Base-by-base conservation (phyloP, 169 alveolate genomes). In the Plasmodium malariae region DNA sequence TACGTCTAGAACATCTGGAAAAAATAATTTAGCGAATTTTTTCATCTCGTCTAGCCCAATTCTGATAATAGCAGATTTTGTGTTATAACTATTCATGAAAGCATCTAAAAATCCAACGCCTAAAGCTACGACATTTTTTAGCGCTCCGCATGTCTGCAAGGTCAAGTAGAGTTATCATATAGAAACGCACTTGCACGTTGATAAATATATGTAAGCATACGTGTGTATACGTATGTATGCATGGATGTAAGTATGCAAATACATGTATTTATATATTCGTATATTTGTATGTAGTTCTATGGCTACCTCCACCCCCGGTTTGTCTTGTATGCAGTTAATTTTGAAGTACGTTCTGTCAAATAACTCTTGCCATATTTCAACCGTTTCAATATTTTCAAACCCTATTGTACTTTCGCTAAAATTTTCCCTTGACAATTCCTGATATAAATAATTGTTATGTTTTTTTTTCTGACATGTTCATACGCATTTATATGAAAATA, bases 41-140 rank as follows among this genome's bases (percentile, higher is more conserved):
- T 92, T 90, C 94, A 95, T 94, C 74, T 96, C 99, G 83, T 93
- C 96, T 63, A 97, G 94, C 19, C 99, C 99, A 26, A 96, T 92
- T 17, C 99, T 94, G 93, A 97, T 96, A 73, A 97, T 95, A 30
- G 99, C 99, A 19, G 99, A 97, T 85, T 96, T 97, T 59, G 99
- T 96, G 93, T 96, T 96, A 51, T 95, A 90, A 26, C 98, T 97
- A 34, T 93, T 85, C 36, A 95, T 96, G 74, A 95, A 74, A 17
- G 97, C 98, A 45, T 96, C 97, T 59, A 95, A 92, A 91, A 96
- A 94, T 40, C 98, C 98, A 30, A 96, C 97, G 4, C 96, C 97
- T 28, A 96, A 86, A 34, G 98, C 98, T n/a, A 96, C 94, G 26
- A 96, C 95, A 83, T 96, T 96, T 87, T 96, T 96, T 78, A 96